Conservation (phyloP, 805 yeast genomes). For the Myxozyma lipomycoides region DNA sequence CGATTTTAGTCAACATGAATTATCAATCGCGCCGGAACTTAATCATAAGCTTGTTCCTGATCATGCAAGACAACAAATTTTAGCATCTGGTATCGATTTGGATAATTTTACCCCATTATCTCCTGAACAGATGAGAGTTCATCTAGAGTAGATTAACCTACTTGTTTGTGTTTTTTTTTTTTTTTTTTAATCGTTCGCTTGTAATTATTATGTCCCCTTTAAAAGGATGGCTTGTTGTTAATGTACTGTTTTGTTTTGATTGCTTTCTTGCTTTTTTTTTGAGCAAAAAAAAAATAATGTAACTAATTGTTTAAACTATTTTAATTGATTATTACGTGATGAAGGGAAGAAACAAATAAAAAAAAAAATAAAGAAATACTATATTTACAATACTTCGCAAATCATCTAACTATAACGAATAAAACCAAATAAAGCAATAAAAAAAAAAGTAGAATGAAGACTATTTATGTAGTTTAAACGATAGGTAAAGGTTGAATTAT, state of each 20-base stretch:
- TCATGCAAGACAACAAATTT: slow-evolving; percentile 43
- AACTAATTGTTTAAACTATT: not conserved
- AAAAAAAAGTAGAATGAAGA: not conserved
- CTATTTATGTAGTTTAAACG: not conserved
- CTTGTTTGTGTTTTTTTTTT: not conserved
- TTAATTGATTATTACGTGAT: no score
- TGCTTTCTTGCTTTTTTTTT: not conserved
- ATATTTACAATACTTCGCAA: not conserved
- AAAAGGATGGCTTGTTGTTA: no score
- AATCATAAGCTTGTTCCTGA: slow-evolving; percentile 41
- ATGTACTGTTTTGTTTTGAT: not conserved
- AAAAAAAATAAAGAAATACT: not conserved
- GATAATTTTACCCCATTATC: slow-evolving; percentile 57
- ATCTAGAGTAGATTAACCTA: slow-evolving; percentile 11
- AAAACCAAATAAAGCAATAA: not conserved
- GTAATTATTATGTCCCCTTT: not conserved
- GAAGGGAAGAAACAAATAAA: no score
- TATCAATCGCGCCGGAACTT: slow-evolving; percentile 43
- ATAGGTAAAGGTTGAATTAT: not conserved
- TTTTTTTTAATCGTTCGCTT: not conserved
- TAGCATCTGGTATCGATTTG: slow-evolving; percentile 42
- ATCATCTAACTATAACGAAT: not conserved
- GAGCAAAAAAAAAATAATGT: no score
- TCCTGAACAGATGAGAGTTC: slow-evolving; percentile 31
- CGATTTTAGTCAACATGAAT: slow-evolving; percentile 66